phyloP scores from a whole-genome alignment of 495 filamentous ascomycete species.

The Echria macrotheca region DNA sequence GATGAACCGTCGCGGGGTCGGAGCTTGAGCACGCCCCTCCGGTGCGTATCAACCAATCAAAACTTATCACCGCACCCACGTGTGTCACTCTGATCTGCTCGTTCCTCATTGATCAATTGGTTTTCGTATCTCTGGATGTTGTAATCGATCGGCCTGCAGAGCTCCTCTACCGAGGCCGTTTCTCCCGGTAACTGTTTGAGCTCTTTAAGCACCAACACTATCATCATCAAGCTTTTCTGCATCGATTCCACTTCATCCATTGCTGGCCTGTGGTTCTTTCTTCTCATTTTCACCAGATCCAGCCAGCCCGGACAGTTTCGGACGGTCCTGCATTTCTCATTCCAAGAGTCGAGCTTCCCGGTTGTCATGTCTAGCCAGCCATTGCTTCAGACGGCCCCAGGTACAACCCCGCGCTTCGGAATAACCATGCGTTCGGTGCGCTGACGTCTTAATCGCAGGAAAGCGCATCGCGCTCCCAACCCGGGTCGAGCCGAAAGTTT shows the following conservation, averaged over 20 bases:
- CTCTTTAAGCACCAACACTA: too few species aligned
- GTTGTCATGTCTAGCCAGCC: constrained; percentile 99
- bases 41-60: constrained; percentile 16
- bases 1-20: neutral
- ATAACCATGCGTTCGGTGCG: neutral
- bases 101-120: constrained; percentile 31
- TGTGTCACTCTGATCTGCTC: constrained; percentile 8
- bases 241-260: too few species aligned
- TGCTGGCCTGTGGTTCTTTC: too few species aligned
- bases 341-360: constrained; percentile 9
- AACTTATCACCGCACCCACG: constrained; percentile 12
- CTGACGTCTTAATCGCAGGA: constrained; percentile 45
- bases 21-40: neutral
- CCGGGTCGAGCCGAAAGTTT: constrained; percentile 98
- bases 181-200: too few species aligned
- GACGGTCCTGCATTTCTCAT: too few species aligned
- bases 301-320: too few species aligned
- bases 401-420: constrained; percentile 37
- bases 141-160: too few species aligned
- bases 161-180: too few species aligned
- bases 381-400: constrained; percentile 83
- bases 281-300: too few species aligned
- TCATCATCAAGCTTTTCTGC: too few species aligned
- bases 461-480: constrained; percentile 98
- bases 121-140: too few species aligned